phyloP scores from a whole-genome alignment of 768 basidiomycete species.

The Trametes meyenii region DNA sequence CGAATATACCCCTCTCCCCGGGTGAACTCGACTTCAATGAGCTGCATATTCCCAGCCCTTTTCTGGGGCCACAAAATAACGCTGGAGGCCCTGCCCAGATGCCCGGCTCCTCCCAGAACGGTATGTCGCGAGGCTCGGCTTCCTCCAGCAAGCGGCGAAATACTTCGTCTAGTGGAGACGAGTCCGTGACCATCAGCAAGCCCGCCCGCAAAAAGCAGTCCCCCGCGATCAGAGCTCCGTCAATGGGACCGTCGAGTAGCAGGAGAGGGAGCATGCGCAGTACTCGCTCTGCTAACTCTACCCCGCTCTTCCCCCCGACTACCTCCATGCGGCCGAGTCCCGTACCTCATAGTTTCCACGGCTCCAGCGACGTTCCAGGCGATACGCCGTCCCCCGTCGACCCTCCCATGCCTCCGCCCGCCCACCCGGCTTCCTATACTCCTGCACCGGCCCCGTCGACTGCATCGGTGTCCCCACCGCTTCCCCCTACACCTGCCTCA shows the following conservation, averaged over 20 bases:
- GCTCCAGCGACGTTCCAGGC: slow-evolving; percentile 28
- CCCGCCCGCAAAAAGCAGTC: slow-evolving; percentile 57
- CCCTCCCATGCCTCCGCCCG: slow-evolving; percentile 86
- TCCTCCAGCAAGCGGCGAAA: slow-evolving; percentile 51
- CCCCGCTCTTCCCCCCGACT: slow-evolving; percentile 48
- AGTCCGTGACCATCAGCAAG: slow-evolving; percentile 36
- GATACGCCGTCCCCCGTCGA: slow-evolving; percentile 90
- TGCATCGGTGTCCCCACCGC: slow-evolving; percentile 64
- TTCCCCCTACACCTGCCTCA: slow-evolving; percentile 18
- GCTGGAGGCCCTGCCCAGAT: slow-evolving; percentile 24
- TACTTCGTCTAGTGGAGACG: slow-evolving; percentile 60
- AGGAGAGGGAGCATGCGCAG: slow-evolving; percentile 23
- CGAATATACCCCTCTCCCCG: slow-evolving; percentile 43
- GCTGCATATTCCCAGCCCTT: slow-evolving; percentile 79
- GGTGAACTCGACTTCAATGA: slow-evolving; percentile 63
- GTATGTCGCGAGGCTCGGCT: slow-evolving; percentile 18
- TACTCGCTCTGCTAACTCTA: slow-evolving; percentile 61
- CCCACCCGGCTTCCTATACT: slow-evolving; percentile 43
- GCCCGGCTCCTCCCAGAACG: slow-evolving; percentile 3
- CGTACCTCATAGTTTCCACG: slow-evolving; percentile 41
- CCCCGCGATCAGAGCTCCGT: slow-evolving; percentile 46
- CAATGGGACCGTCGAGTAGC: slow-evolving; percentile 7
- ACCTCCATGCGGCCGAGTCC: slow-evolving; percentile 41
- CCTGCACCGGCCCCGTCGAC: slow-evolving; percentile 21
- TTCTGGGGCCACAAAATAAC: slow-evolving; percentile 65